Evolutionary conservation across 805 yeast species (phyloP).

Genomic region (Cyberlindnera petersonii): DNA sequence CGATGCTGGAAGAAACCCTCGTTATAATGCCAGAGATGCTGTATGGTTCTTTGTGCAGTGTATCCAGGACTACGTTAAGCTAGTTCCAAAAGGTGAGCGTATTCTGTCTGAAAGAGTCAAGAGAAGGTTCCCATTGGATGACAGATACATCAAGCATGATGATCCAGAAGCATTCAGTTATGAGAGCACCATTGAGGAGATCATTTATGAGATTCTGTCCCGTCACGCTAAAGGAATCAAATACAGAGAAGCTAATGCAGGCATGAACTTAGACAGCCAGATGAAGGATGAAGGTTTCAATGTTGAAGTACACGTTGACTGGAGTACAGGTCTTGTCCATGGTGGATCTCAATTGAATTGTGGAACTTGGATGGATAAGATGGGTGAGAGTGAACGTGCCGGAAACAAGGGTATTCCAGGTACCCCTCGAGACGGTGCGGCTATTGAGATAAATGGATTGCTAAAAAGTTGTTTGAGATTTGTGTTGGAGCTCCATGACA

Average conservation of each 20-base stretch:
- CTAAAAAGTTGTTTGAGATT: constrained; percentile 81
- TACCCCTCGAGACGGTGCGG: constrained; percentile 97
- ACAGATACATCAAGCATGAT: constrained; percentile 63
- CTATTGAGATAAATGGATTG: constrained; percentile 85
- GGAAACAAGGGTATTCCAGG: constrained; percentile 92
- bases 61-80: constrained; percentile 73
- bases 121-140: constrained; percentile 88
- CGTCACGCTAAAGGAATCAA: constrained; percentile 88
- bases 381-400: constrained; percentile 91
- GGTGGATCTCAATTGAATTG: constrained; percentile 94
- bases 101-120: constrained; percentile 69
- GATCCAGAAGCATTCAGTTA: constrained; percentile 75
- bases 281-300: constrained; percentile 93
- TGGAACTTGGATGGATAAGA: constrained; percentile 99
- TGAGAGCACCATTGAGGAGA: constrained; percentile 65
- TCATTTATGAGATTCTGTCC: constrained; percentile 75
- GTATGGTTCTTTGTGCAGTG: constrained; percentile 91
- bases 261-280: constrained; percentile 79
- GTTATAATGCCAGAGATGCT: constrained; percentile 95
- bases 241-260: constrained; percentile 95
- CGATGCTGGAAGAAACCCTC: constrained; percentile 90
- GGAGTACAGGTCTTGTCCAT: constrained; percentile 81
- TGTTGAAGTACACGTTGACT: constrained; percentile 74
- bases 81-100: constrained; percentile 63
- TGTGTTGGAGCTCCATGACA: constrained; percentile 53